Evolutionary conservation across 139 green algal genomes (phyloP).

Genomic region (Coelastrella sp.): DNA sequence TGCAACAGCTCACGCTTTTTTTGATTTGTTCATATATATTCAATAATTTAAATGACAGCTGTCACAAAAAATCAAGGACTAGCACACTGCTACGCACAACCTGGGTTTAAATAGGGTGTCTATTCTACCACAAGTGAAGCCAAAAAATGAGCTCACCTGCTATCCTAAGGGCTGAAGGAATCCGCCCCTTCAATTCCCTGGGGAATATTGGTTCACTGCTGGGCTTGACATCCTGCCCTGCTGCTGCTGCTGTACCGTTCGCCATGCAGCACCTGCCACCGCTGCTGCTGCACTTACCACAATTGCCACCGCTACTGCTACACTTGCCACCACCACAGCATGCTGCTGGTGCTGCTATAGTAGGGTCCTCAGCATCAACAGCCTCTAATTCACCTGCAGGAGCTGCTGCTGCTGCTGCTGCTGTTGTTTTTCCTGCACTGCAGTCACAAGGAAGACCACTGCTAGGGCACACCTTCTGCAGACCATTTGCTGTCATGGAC

Average conservation of each 20-base stretch:
- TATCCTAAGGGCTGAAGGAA: conserved; percentile 59
- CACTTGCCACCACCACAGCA: conserved; percentile 43
- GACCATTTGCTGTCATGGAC: conserved; percentile 6
- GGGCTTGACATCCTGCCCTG: conserved; percentile 2
- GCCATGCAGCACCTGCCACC: conserved; percentile 5
- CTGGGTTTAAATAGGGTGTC: no score
- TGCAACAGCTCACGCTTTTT: no score
- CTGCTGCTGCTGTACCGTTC: conserved; percentile 20
- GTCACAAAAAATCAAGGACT: no score
- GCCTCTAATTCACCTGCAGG: no score
- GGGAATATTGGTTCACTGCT: conserved; percentile 94
- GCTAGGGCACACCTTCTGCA: conserved; percentile 77
- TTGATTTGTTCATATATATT: no score
- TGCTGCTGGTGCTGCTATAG: conserved; percentile 9
- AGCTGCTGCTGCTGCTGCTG: neutral
- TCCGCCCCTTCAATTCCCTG: conserved; percentile 79
- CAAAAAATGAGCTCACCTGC: conserved; percentile 41
- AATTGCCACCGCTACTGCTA: neutral
- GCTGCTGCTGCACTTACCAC: conserved; percentile 4
- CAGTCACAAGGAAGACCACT: conserved; percentile 87
- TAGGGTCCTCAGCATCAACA: neutral
- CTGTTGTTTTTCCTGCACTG: neutral
- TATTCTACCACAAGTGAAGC: no score
- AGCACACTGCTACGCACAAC: no score
- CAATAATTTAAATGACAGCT: no score